Conservation (phyloP, 129 eudicot genomes). For the Scalesia atractyloides region DNA sequence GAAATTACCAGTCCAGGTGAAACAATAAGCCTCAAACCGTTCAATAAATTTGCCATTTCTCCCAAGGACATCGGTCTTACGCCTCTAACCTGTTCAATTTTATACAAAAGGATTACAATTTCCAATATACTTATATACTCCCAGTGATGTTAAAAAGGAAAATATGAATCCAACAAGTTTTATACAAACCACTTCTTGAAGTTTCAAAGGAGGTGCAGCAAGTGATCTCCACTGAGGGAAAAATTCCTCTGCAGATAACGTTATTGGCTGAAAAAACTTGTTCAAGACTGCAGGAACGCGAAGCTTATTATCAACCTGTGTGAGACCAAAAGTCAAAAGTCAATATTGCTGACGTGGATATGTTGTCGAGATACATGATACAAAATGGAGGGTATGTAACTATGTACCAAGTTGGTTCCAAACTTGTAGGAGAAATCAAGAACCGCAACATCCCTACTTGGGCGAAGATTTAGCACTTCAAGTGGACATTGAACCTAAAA, state of each 20-base stretch:
- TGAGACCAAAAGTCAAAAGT: conserved; percentile 26
- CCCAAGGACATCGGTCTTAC: conserved; percentile 79
- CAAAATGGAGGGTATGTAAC: conserved; percentile 37
- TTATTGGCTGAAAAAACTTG: conserved; percentile 85
- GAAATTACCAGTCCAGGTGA: conserved; percentile 87
- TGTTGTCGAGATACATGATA: not conserved
- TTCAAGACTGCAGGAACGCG: conserved; percentile 83
- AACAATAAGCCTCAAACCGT: conserved; percentile 60
- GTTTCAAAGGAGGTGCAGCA: conserved; percentile 93
- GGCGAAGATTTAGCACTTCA: conserved; percentile 75
- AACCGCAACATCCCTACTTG: conserved; percentile 93
- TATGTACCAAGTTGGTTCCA: conserved; percentile 62
- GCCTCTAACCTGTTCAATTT: conserved; percentile 76
- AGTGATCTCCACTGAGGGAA: conserved; percentile 97
- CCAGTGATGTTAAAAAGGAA: not conserved
- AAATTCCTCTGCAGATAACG: conserved; percentile 78
- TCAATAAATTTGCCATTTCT: conserved; percentile 83
- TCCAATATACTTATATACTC: conserved; percentile 15
- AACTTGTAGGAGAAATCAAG: conserved; percentile 89
- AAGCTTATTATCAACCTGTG: conserved; percentile 86
- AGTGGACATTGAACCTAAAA: conserved; percentile 93
- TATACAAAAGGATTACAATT: not conserved
- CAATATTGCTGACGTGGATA: conserved; percentile 3
- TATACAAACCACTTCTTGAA: conserved; percentile 92
- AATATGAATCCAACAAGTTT: not conserved